Percentiles rank a stretch among this genome's conserved stretches.
Conservation (phyloP, 805 yeast genomes). For the Candida boidinii region DNA sequence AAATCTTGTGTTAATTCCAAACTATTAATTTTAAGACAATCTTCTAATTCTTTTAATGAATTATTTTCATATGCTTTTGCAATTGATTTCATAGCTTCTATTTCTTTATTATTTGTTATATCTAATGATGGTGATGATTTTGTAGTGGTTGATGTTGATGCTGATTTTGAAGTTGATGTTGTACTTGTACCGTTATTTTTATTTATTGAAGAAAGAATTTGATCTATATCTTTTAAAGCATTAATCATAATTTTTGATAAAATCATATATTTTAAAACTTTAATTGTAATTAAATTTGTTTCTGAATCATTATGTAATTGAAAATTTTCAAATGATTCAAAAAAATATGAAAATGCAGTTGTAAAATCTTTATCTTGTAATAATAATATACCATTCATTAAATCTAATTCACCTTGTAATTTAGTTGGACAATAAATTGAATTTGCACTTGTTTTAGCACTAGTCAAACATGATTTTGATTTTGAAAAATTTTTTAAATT, state of each 20-base stretch:
- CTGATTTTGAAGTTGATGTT: constrained; percentile 14
- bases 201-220: constrained; percentile 63
- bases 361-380: constrained; percentile 96
- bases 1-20: constrained; percentile 77
- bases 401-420: constrained; percentile 88
- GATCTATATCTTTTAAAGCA: constrained; percentile 83
- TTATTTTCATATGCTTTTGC: constrained; percentile 85
- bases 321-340: constrained; percentile 90
- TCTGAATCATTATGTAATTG: constrained; percentile 40
- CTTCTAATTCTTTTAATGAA: constrained; percentile 84
- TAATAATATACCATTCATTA: constrained; percentile 90
- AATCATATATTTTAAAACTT: constrained; percentile 85
- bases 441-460: constrained; percentile 97
- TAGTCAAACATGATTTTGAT: constrained; percentile 84
- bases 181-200: too few species aligned
- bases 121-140: constrained; percentile 8
- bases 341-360: constrained; percentile 92
- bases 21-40: constrained; percentile 63
- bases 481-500: constrained; percentile 87
- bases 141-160: constrained; percentile 20
- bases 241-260: constrained; percentile 87
- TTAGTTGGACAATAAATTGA: constrained; percentile 92
- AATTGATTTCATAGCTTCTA: constrained; percentile 94
- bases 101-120: constrained; percentile 57
- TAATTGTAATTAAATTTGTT: constrained; percentile 27